These are phyloP conservation scores for Astrothelium macrocarpum DNA, from an alignment of 495 filamentous ascomycete genomes.

Conservation along the genomic window DNA sequence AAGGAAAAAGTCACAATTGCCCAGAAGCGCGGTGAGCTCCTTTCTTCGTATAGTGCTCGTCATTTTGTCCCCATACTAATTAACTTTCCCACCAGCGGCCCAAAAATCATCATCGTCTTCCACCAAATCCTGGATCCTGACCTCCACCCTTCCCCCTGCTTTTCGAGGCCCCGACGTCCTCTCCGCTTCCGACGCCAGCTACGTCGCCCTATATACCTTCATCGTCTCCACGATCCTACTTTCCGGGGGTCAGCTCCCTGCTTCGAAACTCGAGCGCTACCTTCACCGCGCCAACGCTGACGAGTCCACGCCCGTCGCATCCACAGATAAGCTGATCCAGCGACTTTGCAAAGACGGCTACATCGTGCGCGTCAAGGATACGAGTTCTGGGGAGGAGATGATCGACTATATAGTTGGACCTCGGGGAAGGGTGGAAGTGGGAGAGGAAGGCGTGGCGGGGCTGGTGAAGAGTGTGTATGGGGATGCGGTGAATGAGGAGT, in stretches of 20 bases:
- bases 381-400: conserved; percentile 43
- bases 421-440: conserved; percentile 79
- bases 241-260: conserved; percentile 57
- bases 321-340: conserved; percentile 62
- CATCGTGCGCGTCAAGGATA: conserved; percentile 55
- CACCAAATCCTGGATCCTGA: conserved; percentile 59
- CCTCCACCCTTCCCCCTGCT: conserved; percentile 52
- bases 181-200: conserved; percentile 65
- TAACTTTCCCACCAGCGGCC: conserved; percentile 38
- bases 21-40: conserved; percentile 58
- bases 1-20: conserved; percentile 68
- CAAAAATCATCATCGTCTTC: conserved; percentile 33
- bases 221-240: conserved; percentile 68
- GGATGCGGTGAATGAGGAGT: conserved; percentile 16
- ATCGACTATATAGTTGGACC: conserved; percentile 73
- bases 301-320: conserved; percentile 52
- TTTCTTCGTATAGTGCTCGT: conserved; percentile 1
- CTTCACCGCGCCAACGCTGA: conserved; percentile 68
- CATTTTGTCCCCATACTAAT: not conserved
- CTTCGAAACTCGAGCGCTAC: conserved; percentile 48
- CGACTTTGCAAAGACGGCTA: conserved; percentile 77
- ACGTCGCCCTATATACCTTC: conserved; percentile 70
- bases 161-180: conserved; percentile 60
- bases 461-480: conserved; percentile 56
- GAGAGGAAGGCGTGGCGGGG: conserved; percentile 56